Evolutionary conservation across 371 early-diverging fungal genomes (phyloP), one percentile per base, ranked within the genome.

Genomic region (Batkoa obscura): DNA sequence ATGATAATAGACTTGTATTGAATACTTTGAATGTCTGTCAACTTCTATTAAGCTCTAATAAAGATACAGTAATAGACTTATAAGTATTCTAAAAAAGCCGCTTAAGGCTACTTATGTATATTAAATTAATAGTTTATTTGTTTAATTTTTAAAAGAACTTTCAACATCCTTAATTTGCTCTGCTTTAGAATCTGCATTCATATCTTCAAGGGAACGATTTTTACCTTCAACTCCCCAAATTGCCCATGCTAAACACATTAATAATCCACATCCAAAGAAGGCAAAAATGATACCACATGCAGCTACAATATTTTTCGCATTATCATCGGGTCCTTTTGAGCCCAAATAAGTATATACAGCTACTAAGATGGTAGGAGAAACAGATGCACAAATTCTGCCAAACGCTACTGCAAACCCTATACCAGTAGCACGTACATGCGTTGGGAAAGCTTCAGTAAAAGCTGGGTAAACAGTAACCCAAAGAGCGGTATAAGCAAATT

Each of bases 391-490:
- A 46, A 59, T 52, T 12, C 59, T 38, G 9, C 59, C 59, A 36
- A 43, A 37, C 0, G 59, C 59, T 6, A 59, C 59, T 4, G 59
- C 51, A 42, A 59, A 35, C 30, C 59, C 59, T 15, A 59, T 54
- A 43, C 59, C 59, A 32, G 53, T 53, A 12, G 59, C 59, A 5
- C 59, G 53, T 6, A 59, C 41, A 23, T 50, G 54, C 5, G 59
- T 59, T 3, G 59, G 59, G 51, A 59, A 59, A 37, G 49, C 55
- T 45, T 59, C 59, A 9, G 51, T 59, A 2, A 59, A 15, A 12
- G 59, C 15, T 10, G 51, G 59, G 23, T 59, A 59, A 3, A 49
- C 51, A 2, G 59, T 52, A 8, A 23, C 36, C 51, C 23, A 39
- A 6, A 39, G 33, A 32, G 34, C 38, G 3, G 43, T 41, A 32